Base-by-base conservation (phyloP, 192 early-diverging fungal species). In the Podila horticola region DNA sequence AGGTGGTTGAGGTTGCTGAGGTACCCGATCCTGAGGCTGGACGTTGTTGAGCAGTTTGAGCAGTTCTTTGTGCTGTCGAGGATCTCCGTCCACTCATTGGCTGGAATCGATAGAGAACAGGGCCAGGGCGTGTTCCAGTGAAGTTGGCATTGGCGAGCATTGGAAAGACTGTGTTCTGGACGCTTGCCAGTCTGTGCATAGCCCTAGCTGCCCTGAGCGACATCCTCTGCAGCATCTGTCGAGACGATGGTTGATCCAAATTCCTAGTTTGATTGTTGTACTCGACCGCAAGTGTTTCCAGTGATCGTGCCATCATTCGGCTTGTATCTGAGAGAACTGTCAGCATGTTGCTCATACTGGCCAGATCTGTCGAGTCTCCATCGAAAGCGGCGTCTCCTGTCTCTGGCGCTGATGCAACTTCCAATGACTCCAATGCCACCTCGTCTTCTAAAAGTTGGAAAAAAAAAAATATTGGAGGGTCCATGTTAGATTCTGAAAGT, bases 61-160 rank as follows among this genome's bases (percentile, higher is more conserved):
- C 29, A 20, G 34, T 17, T 48, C 38, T 52, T 48, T 57, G 41
- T 11, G 63, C 64, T 49, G 38, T 29, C 57, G 50, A 19, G 12
- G 67, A 8, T 15, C 31, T 34, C 34, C n/a, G 28, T 34, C 72
- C 26, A 7, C 29, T 20, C 6, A 60, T 41, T 29, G 77, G 77
- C 28, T 81, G 77, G 34, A 65, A 73, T 12, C 71, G 71, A 65
- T 81, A 81, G 4, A 58, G 26, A 8, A 81, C 62, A 26, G 66
- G 29, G 2, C 38, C 77, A 15, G 77, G 71, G 12, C 59, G 24
- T 30, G 70, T 73, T n/a, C 71, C 77, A 12, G 72, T 66, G 62
- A 81, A 81, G 12, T 60, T 65, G 1, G 77, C 77, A 19, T 79
- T 79, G 29, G 76, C 76, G 30, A 79, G 76, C 76, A 79, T 79